A percentile compares a stretch with the other conserved stretches of the same genome.
These are phyloP conservation scores for Lactarius tabidus DNA, from an alignment of 768 basidiomycete species.

Conservation along the genomic window DNA sequence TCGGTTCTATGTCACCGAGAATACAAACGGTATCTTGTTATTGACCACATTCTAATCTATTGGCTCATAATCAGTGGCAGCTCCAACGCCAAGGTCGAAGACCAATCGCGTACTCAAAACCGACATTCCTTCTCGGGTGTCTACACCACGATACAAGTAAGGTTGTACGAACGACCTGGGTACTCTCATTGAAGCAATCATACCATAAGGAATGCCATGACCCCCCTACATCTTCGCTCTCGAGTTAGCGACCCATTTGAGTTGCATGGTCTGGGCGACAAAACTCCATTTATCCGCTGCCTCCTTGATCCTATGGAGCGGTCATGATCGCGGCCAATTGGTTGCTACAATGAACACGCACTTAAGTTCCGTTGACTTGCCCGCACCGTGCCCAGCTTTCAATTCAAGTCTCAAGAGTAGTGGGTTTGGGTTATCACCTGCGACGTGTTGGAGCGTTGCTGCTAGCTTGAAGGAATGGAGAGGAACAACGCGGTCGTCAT, in stretches of 20 bases:
- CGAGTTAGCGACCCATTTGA: slow-evolving; percentile 29
- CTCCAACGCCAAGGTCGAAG: slow-evolving; percentile 88
- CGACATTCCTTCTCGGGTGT: slow-evolving; percentile 46
- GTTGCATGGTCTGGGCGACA: slow-evolving; percentile 61
- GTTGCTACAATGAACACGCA: slow-evolving; percentile 25
- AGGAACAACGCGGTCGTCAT: slow-evolving; percentile 85
- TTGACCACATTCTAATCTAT: neutral
- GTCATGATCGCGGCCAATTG: neutral
- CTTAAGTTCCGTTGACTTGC: slow-evolving; percentile 73
- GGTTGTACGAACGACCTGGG: neutral
- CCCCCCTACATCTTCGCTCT: slow-evolving; percentile 1
- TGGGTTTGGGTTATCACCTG: slow-evolving; percentile 65
- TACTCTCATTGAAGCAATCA: neutral
- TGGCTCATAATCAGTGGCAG: slow-evolving; percentile 39
- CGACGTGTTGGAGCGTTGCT: slow-evolving; percentile 67
- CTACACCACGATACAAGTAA: slow-evolving; percentile 19
- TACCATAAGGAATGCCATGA: neutral
- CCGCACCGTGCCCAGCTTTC: slow-evolving; percentile 78
- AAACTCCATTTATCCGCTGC: slow-evolving; percentile 77
- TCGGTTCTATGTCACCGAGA: slow-evolving; percentile 80
- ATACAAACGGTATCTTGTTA: slow-evolving; percentile 69
- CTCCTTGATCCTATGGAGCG: slow-evolving; percentile 59
- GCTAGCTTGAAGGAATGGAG: slow-evolving; percentile 82
- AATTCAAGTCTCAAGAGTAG: slow-evolving; percentile 73
- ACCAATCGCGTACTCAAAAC: slow-evolving; percentile 81